Evolutionary conservation across 148 eudicot species (phyloP), one percentile per base, ranked within the genome.

Genomic region (Camellia sinensis): DNA sequence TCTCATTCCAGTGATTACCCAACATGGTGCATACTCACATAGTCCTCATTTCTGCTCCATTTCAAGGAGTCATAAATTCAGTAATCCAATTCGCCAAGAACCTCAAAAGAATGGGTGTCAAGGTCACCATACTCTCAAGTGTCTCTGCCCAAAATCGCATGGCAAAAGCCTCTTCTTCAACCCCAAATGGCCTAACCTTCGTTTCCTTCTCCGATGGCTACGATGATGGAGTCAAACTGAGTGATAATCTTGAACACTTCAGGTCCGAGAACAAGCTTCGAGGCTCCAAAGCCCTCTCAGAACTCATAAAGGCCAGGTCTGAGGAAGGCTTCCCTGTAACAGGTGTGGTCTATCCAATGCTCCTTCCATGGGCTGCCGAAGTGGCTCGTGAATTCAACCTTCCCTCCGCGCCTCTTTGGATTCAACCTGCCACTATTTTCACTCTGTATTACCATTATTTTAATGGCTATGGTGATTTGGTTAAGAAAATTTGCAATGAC

Each of bases 1-100:
- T n/a, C n/a, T n/a, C n/a, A n/a, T n/a, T n/a, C n/a, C n/a, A n/a
- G n/a, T n/a, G n/a, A n/a, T n/a, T n/a, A n/a, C n/a, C n/a, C n/a
- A n/a, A n/a, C n/a, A 53, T 53, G 57, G 57, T 6, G 57, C 57
- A 7, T 11, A 11, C 6, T 53, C 57, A 53, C 67, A 21, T 63
- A 9, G 84, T 87, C 29, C 29, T 88, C 21, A 14, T 80, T 50
- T 66, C 71, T 10, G 67, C 75, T 45, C 79, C 87, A 7, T 67
- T 73, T 5, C 92, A 87, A 84, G 87, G 92, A 71, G 88, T 84
- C 72, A 78, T 87, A 66, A 89, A 89, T 71, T 88, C 92, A 19
- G 71, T 86, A 12, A 79, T 89, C 57, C 92, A 87, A 74, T 78
- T 85, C 11, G 86, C 90, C 82, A 85, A 87, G 46, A 43, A 44